These are phyloP conservation scores for Cylindrodendrum hubeiense DNA, from an alignment of 2,329 filamentous ascomycete genomes.

Conservation along the genomic window DNA sequence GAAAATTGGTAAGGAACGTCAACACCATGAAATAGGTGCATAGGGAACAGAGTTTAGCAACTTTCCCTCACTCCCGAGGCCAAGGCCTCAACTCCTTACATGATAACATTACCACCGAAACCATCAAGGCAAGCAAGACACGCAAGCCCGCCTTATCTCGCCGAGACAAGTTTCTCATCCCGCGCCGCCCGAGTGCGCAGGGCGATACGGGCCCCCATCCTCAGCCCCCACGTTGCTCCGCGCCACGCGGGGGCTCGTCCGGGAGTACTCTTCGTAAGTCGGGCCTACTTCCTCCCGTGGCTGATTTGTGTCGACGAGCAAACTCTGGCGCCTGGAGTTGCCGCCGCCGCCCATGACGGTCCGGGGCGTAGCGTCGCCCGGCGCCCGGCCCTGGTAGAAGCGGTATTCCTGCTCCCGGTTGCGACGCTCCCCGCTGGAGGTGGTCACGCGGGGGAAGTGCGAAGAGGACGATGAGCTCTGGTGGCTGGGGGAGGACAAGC, in stretches of 20 bases:
- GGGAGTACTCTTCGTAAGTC: conserved; percentile 41
- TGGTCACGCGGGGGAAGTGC: conserved; percentile 13
- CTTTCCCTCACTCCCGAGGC: background rate
- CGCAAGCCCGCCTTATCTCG: background rate
- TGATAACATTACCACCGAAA: background rate
- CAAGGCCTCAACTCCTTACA: background rate
- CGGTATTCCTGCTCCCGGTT: conserved; percentile 45
- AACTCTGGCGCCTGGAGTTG: conserved; percentile 30
- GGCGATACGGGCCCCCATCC: conserved; percentile 34
- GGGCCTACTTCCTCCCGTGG: conserved; percentile 25
- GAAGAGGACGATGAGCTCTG: conserved; percentile 12
- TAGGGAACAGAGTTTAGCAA: background rate
- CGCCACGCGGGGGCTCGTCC: conserved; percentile 33
- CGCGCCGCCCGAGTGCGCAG: conserved; percentile 22
- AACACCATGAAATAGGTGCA: background rate
- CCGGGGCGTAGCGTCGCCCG: conserved; percentile 32
- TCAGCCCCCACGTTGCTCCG: conserved; percentile 28
- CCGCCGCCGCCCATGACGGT: conserved; percentile 27
- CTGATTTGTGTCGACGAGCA: conserved; percentile 28
- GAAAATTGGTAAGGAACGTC: background rate
- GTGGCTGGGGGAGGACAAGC: conserved; percentile 24
- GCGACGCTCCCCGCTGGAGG: conserved; percentile 22
- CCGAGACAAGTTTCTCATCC: conserved; percentile 7
- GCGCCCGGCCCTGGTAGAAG: conserved; percentile 42
- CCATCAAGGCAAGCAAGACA: background rate